Base-by-base conservation (phyloP, 768 basidiomycete genomes). In the Termitomyces sp. region DNA sequence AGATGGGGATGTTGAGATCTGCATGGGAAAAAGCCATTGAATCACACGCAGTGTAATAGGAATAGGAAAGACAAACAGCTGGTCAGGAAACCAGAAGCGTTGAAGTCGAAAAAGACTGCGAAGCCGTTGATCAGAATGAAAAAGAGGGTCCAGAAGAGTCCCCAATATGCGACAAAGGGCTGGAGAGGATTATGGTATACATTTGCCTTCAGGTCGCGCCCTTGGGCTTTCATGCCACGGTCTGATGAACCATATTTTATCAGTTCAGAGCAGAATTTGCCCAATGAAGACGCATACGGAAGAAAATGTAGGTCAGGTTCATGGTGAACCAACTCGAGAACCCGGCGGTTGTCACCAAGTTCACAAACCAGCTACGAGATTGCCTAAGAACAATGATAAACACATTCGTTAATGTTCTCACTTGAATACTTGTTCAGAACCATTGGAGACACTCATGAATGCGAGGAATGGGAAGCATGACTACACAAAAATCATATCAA, bases 91-190 rank as follows among this genome's bases (percentile, higher is more conserved):
- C 69, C 72, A 2, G 82, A 69, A 8, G 80, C 76, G 56, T 77
- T 80, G 73, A 85, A 89, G 53, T 75, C 56, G 73, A 82, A 90
- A 76, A 89, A 90, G 27, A 88, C 84, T 9, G 71, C 82, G 60
- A 75, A 80, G 9, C 80, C 79, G 36, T 76, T 80, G 65, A 80
- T 64, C 26, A 82, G 72, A 67, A 84, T 85, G 71, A 87, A 85
- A 64, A 89, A 65, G 2, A 72, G 48, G 13, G 79, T 83, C 84
- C 88, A 88, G 69, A 82, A 79, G 47, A 87, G 72, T 24, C 85
- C 89, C 83, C 88, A 89, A 69, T 82, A 85, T 16, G 88, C 74
- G 36, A 89, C 69, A 62, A 81, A 91, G 0, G 89, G 89, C 65
- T 89, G 88, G 27, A 87, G 69, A 2, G 65, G 61, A 62, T 82